A percentile compares a stretch with the other conserved stretches of the same genome.
phyloP scores from a whole-genome alignment of 768 basidiomycete genomes.

The Calocybe gangraenosa region DNA sequence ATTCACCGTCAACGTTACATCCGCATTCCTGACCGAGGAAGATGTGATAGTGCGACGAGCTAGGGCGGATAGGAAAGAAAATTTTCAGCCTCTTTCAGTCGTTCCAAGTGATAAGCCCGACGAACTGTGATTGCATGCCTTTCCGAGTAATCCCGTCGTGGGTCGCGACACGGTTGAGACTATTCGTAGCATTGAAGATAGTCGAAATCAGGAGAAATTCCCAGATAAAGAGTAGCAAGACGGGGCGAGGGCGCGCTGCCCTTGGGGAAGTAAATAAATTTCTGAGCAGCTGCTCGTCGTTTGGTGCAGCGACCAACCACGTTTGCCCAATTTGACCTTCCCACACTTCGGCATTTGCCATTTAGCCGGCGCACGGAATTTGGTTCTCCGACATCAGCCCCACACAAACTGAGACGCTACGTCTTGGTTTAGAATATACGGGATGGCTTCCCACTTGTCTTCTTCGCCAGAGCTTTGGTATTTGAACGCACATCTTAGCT shows the following conservation, averaged over 20 bases:
- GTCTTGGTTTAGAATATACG: no score
- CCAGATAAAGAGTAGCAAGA: constrained; percentile 19
- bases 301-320: constrained; percentile 42
- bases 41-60: constrained; percentile 64
- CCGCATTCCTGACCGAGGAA: constrained; percentile 60
- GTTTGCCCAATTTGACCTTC: constrained; percentile 37
- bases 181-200: constrained; percentile 57
- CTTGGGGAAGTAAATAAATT: constrained; percentile 26
- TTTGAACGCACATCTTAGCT: no score
- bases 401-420: no score
- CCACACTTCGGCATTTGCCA: constrained; percentile 22
- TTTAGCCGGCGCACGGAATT: no score
- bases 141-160: constrained; percentile 67
- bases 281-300: constrained; percentile 37
- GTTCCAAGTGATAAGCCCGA: constrained; percentile 9
- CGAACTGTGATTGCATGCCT: constrained; percentile 34
- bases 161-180: constrained; percentile 59
- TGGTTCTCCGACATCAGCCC: no score
- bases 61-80: constrained; percentile 18
- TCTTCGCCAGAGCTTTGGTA: no score
- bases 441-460: no score
- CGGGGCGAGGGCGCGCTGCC: constrained; percentile 28
- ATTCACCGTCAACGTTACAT: constrained; percentile 92
- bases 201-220: constrained; percentile 18
- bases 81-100: not conserved